phyloP scores from a whole-genome alignment of 1,139 yeast genomes.

The Zygosaccharomyces pseudobailii region DNA sequence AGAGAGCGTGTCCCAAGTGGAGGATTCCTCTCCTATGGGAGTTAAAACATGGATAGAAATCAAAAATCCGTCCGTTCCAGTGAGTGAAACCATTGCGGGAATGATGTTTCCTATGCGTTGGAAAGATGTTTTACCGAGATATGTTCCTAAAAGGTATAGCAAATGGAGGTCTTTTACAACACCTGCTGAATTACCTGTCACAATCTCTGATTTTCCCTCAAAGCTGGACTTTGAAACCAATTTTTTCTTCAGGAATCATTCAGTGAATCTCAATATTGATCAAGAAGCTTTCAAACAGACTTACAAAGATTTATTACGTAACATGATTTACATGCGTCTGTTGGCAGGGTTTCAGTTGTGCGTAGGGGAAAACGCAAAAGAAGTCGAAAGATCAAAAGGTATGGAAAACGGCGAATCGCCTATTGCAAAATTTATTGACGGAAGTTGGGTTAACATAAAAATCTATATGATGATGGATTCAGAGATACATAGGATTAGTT shows the following conservation, averaged over 20 bases:
- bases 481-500: constrained; percentile 77
- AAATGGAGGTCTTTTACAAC: constrained; percentile 92
- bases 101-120: constrained; percentile 61
- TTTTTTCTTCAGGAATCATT: constrained; percentile 48
- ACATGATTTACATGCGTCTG: constrained; percentile 80
- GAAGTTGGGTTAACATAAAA: constrained; percentile 49
- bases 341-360: constrained; percentile 89
- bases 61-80: constrained; percentile 62
- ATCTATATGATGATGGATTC: constrained; percentile 73
- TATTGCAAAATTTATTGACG: constrained; percentile 30
- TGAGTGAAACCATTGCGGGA: constrained; percentile 43
- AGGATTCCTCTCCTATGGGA: constrained; percentile 7
- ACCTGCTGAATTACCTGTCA: constrained; percentile 87
- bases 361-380: constrained; percentile 59
- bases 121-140: constrained; percentile 81
- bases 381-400: constrained; percentile 50
- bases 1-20: neutral
- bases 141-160: constrained; percentile 58
- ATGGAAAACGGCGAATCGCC: constrained; percentile 36
- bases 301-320: constrained; percentile 65
- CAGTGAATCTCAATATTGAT: constrained; percentile 37
- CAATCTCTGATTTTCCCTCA: constrained; percentile 73
- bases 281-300: constrained; percentile 39
- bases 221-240: constrained; percentile 57
- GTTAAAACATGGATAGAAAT: constrained; percentile 58